A percentile compares a stretch with the other conserved stretches of the same genome.
These are phyloP conservation scores for Magnusiomyces clavatus DNA, from an alignment of 1,139 yeast species.

Conservation along the genomic window DNA sequence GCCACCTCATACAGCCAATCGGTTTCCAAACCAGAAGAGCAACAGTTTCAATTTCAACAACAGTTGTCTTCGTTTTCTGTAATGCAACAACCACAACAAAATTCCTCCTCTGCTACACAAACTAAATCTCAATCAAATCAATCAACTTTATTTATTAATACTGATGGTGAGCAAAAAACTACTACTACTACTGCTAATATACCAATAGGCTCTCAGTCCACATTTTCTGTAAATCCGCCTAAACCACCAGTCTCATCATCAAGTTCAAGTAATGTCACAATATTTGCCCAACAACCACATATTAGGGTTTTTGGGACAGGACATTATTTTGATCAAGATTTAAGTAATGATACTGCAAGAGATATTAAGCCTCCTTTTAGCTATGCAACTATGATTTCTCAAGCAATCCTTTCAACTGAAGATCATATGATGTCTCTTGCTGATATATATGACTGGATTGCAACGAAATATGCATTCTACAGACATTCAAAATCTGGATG, in stretches of 20 bases:
- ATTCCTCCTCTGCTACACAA: not conserved
- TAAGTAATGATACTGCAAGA: conserved; percentile 82
- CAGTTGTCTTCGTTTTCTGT: not conserved
- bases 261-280: not conserved
- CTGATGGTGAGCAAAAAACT: not conserved
- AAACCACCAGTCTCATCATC: not conserved
- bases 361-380: conserved; percentile 96
- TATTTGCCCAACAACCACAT: not conserved
- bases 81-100: not conserved
- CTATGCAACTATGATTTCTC: conserved; percentile 97
- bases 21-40: too few species aligned
- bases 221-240: too few species aligned
- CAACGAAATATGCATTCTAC: conserved; percentile 82
- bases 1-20: too few species aligned
- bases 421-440: conserved; percentile 86
- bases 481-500: conserved; percentile 91
- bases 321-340: conserved; percentile 42
- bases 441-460: conserved; percentile 88
- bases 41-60: not conserved
- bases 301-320: conserved; percentile 19
- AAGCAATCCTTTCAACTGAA: conserved; percentile 80
- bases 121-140: not conserved
- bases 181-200: conserved; percentile 5
- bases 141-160: conserved; percentile 2
- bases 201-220: not conserved